Conservation (phyloP, 1,284 basidiomycete genomes). For the Fomes fomentarius region DNA sequence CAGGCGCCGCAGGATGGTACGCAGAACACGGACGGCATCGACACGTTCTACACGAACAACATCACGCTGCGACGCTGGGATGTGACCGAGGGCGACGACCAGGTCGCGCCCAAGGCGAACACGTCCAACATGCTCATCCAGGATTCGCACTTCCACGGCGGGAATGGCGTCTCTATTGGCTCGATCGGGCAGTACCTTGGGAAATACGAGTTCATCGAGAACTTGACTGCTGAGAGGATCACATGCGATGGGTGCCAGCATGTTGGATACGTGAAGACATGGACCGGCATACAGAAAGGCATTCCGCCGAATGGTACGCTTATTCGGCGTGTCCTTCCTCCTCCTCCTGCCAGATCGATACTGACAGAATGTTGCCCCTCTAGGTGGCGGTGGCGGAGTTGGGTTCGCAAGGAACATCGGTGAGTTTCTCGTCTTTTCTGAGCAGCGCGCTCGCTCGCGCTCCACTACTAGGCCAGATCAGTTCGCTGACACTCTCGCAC, state of each 20-base stretch:
- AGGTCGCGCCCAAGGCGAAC: slow-evolving; percentile 1
- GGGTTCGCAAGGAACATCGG: slow-evolving; percentile 1
- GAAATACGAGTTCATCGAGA: slow-evolving; percentile 3
- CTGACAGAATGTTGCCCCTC: background rate
- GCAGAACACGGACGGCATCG: slow-evolving; percentile 1
- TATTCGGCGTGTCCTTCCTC: background rate
- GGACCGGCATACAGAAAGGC: slow-evolving; percentile 1
- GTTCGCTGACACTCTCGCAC: background rate
- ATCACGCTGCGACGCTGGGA: slow-evolving; percentile 1
- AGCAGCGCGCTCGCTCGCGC: no score
- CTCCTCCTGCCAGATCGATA: background rate
- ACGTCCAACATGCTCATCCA: slow-evolving; percentile 3
- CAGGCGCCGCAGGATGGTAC: background rate
- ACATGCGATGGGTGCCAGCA: background rate
- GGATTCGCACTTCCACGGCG: background rate
- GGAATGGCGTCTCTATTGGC: background rate
- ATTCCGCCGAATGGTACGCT: background rate
- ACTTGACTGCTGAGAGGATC: background rate
- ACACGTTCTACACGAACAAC: slow-evolving; percentile 8
- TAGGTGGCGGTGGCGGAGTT: background rate
- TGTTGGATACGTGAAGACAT: slow-evolving; percentile 1
- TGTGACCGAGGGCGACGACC: background rate
- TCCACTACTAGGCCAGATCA: background rate
- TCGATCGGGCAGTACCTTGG: slow-evolving; percentile 3
- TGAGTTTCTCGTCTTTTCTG: background rate